These are phyloP conservation scores for Ailanthus altissimus DNA, from an alignment of 345 rosid species.

Conservation along the genomic window DNA sequence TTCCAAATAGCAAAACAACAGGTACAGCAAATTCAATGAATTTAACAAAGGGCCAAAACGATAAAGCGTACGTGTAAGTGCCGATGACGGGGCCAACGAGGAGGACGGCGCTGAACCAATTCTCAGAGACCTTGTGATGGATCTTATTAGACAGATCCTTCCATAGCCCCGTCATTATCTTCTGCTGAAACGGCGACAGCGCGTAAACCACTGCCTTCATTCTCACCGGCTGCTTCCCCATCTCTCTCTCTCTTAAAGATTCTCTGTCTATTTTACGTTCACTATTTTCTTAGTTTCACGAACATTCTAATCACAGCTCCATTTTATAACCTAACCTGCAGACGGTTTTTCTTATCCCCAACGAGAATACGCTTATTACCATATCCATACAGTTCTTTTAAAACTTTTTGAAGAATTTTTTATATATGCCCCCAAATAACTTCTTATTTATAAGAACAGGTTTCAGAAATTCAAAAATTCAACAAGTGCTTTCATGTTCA, in stretches of 20 bases:
- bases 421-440: no score
- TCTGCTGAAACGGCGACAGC: slow-evolving; percentile 83
- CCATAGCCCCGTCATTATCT: slow-evolving; percentile 71
- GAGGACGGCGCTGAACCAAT: slow-evolving; percentile 78
- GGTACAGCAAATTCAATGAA: not conserved
- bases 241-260: slow-evolving; percentile 24
- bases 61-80: slow-evolving; percentile 50
- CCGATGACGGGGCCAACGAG: slow-evolving; percentile 66
- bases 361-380: not conserved
- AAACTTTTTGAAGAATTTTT: no score
- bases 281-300: not conserved
- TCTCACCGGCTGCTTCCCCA: slow-evolving; percentile 81
- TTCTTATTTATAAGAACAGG: no score
- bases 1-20: not conserved
- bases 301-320: not conserved
- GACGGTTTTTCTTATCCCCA: not conserved
- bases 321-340: not conserved
- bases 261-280: not conserved
- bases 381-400: not conserved
- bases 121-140: slow-evolving; percentile 81
- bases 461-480: no score
- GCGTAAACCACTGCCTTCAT: slow-evolving; percentile 86
- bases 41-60: not conserved
- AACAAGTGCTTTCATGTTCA: no score
- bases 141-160: slow-evolving; percentile 72